Conservation (phyloP, 257 asterid species). For the Scutellaria galericulata region DNA sequence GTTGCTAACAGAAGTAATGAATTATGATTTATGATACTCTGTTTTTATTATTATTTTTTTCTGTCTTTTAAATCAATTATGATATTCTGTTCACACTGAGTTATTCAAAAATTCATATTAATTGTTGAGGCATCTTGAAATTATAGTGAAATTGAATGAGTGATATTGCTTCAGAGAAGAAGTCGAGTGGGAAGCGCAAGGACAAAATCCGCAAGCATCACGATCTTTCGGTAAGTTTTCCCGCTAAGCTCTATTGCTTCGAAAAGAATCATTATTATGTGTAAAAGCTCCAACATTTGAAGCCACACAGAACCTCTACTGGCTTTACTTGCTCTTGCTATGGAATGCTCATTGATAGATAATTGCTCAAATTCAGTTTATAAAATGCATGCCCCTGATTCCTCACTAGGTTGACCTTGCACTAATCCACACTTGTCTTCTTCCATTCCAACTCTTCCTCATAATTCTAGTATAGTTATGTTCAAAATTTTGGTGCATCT, state of each 20-base stretch:
- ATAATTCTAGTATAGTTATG: neutral
- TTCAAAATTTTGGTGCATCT: neutral
- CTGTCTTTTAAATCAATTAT: neutral
- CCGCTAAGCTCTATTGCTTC: neutral
- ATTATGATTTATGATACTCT: neutral
- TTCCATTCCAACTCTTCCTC: neutral
- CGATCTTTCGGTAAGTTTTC: slow-evolving; percentile 56
- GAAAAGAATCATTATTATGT: neutral
- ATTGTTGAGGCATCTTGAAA: slow-evolving; percentile 28
- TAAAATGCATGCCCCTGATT: neutral
- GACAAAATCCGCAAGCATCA: slow-evolving; percentile 57
- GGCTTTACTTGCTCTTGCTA: slow-evolving; percentile 10
- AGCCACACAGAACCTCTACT: neutral
- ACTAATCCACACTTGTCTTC: neutral
- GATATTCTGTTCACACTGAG: neutral
- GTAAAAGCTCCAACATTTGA: slow-evolving; percentile 3
- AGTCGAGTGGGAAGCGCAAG: slow-evolving; percentile 63
- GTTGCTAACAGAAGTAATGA: neutral
- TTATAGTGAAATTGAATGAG: slow-evolving; percentile 27
- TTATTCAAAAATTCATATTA: neutral
- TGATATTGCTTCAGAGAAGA: slow-evolving; percentile 57
- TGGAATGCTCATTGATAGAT: neutral
- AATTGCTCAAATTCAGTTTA: neutral
- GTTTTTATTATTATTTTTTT: neutral
- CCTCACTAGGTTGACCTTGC: neutral